phyloP scores from a whole-genome alignment of 352 stramenopile species.

The Globisporangium heterothallicum region DNA sequence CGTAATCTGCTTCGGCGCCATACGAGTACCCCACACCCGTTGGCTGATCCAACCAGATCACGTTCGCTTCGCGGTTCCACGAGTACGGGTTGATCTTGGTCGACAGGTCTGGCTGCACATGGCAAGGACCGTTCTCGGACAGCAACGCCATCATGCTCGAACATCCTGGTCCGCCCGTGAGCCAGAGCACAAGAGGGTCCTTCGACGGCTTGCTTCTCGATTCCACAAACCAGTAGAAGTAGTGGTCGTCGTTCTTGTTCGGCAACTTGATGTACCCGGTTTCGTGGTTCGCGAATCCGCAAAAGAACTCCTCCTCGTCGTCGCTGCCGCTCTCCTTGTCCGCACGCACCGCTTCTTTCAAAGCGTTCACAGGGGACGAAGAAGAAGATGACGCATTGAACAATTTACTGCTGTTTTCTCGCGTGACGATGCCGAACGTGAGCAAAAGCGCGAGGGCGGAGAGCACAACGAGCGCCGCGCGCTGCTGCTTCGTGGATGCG shows the following conservation, averaged over 20 bases:
- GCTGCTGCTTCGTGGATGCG: slow-evolving; percentile 5
- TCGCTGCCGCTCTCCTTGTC: not conserved
- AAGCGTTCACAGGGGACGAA: not conserved
- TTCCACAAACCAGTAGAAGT: slow-evolving; percentile 58
- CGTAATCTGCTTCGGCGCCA: slow-evolving; percentile 16
- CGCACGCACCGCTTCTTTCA: slow-evolving; percentile 5
- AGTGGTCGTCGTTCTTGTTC: slow-evolving; percentile 41
- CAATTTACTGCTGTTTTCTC: slow-evolving; percentile 10
- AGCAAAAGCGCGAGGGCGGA: slow-evolving; percentile 11
- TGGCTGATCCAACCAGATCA: slow-evolving; percentile 44
- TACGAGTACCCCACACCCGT: slow-evolving; percentile 34
- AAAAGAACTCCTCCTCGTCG: slow-evolving; percentile 7
- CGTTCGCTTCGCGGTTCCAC: slow-evolving; percentile 35
- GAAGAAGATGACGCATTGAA: not conserved
- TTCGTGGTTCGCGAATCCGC: slow-evolving; percentile 14
- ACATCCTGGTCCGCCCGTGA: slow-evolving; percentile 37
- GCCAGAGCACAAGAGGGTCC: slow-evolving; percentile 46
- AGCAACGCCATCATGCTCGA: slow-evolving; percentile 33
- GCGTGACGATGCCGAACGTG: slow-evolving; percentile 14
- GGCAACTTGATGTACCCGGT: slow-evolving; percentile 35
- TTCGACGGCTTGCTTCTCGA: slow-evolving; percentile 18
- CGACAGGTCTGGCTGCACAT: slow-evolving; percentile 21
- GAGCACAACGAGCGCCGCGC: slow-evolving; percentile 2
- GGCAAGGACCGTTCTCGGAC: slow-evolving; percentile 36
- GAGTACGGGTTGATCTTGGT: slow-evolving; percentile 27